A percentile compares a stretch with the other conserved stretches of the same genome.
These are phyloP conservation scores for Furcasterigmium furcatum DNA, from an alignment of 2,329 filamentous ascomycete genomes.

Conservation along the genomic window DNA sequence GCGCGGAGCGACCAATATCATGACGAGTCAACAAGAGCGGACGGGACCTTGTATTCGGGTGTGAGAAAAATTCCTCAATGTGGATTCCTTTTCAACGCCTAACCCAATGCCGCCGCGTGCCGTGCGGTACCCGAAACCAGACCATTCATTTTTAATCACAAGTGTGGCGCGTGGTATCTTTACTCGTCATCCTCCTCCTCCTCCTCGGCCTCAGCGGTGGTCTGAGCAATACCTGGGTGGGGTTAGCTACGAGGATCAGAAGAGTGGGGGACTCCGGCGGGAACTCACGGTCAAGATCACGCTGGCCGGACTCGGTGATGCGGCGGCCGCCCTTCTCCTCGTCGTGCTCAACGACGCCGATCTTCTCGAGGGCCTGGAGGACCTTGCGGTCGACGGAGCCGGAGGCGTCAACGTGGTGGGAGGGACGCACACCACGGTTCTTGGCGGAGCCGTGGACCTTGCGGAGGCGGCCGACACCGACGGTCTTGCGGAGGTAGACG, in stretches of 20 bases:
- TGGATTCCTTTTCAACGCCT: slow-evolving; percentile 9
- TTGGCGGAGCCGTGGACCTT: slow-evolving; percentile 95
- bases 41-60: slow-evolving; percentile 5
- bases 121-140: slow-evolving; percentile 1
- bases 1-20: not conserved
- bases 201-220: slow-evolving; percentile 70
- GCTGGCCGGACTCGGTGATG: slow-evolving; percentile 97
- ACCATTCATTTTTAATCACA: not conserved
- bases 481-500: slow-evolving; percentile 99
- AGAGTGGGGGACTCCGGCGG: not conserved
- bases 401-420: slow-evolving; percentile 92
- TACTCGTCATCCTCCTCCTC: slow-evolving; percentile 65
- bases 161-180: slow-evolving; percentile 23
- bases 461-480: slow-evolving; percentile 95
- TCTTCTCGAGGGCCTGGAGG: slow-evolving; percentile 97
- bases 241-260: not conserved
- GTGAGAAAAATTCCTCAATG: slow-evolving; percentile 3
- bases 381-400: slow-evolving; percentile 97
- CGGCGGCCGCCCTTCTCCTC: slow-evolving; percentile 98
- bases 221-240: slow-evolving; percentile 68
- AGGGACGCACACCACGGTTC: slow-evolving; percentile 92
- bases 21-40: slow-evolving; percentile 1
- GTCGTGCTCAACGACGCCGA: slow-evolving; percentile 94
- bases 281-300: slow-evolving; percentile 85
- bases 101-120: slow-evolving; percentile 6